Evolutionary conservation across 805 yeast species (phyloP).

Genomic region (Wickerhamiella shivajii): DNA sequence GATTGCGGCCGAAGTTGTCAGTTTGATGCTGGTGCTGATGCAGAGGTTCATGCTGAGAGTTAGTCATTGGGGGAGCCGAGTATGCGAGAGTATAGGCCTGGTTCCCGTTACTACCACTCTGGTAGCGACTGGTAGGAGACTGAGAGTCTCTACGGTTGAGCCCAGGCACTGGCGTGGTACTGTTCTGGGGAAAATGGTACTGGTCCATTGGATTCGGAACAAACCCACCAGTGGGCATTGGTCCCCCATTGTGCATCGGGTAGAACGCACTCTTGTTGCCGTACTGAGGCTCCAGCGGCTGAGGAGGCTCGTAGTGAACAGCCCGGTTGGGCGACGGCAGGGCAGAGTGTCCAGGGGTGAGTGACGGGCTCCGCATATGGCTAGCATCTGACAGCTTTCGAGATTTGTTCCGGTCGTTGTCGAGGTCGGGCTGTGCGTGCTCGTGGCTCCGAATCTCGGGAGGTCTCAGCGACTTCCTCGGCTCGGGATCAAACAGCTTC

Average conservation of each 20-base stretch:
- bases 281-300: neutral
- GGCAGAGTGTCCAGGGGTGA: neutral
- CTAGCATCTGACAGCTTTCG: neutral
- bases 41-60: neutral
- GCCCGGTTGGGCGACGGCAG: neutral
- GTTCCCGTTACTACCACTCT: too few species aligned
- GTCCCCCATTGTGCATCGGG: neutral
- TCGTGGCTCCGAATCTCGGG: constrained; percentile 1
- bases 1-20: neutral
- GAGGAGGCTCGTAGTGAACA: too few species aligned
- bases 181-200: neutral
- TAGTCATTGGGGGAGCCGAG: neutral
- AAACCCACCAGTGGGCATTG: neutral
- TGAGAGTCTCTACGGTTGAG: too few species aligned
- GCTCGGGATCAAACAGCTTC: neutral
- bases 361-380: neutral
- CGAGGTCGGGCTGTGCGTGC: neutral
- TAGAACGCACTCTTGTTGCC: neutral
- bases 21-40: neutral
- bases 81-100: neutral
- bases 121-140: too few species aligned
- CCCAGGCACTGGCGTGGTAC: neutral
- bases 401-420: neutral
- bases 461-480: constrained; percentile 1
- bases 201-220: neutral